These are phyloP conservation scores for Tetraselmis chui DNA, from an alignment of 139 green algal genomes.

Conservation along the genomic window DNA sequence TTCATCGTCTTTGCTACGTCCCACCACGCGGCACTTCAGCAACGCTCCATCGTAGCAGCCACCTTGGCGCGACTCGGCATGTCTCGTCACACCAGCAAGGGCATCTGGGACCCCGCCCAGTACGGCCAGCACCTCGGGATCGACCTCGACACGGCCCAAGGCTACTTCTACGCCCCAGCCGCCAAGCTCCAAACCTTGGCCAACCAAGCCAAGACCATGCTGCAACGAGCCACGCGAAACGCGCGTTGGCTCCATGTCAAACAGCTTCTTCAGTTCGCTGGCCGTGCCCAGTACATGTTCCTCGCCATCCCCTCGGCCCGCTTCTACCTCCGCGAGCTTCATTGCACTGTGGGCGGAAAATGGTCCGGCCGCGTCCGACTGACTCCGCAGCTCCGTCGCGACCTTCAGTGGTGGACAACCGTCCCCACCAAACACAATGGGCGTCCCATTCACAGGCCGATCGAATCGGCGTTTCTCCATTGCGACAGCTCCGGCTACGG, in stretches of 20 bases:
- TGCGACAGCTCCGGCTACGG: not conserved
- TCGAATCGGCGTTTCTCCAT: not conserved
- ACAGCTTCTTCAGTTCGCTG: not conserved
- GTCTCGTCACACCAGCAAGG: not conserved
- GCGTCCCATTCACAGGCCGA: not conserved
- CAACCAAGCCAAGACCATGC: not conserved
- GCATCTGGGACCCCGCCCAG: not conserved
- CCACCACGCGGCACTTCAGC: no score
- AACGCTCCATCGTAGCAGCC: no score
- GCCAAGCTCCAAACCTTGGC: not conserved
- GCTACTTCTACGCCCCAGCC: not conserved
- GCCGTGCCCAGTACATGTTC: not conserved
- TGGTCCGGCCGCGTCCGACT: not conserved
- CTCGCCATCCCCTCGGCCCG: not conserved
- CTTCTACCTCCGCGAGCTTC: not conserved
- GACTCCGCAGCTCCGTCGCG: not conserved
- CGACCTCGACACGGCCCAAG: not conserved
- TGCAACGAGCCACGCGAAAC: not conserved
- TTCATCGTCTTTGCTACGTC: no score
- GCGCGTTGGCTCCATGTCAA: not conserved
- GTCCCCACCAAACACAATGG: not conserved
- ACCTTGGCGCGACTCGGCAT: no score
- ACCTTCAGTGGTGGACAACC: not conserved
- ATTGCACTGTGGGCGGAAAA: not conserved
- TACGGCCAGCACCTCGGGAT: not conserved